phyloP scores from a whole-genome alignment of 1,284 basidiomycete species.

The Meripilus lineatus region DNA sequence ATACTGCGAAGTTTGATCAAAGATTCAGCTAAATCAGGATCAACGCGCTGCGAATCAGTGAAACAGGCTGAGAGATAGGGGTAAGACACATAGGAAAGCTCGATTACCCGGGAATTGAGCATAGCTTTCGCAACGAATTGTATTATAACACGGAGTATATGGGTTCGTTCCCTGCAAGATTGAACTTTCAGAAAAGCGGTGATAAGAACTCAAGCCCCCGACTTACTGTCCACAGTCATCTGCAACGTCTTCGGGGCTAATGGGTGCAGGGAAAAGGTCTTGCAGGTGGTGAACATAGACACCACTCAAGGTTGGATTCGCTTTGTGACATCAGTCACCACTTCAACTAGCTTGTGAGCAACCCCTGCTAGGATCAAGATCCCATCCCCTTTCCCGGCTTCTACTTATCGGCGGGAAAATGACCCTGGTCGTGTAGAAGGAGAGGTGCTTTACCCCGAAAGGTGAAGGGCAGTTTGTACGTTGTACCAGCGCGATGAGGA shows the following conservation, averaged over 20 bases:
- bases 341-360: conserved; percentile 31
- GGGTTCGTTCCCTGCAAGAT: conserved; percentile 60
- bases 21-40: conserved; percentile 81
- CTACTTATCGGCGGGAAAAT: too few relatives aligned
- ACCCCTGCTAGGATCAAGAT: conserved; percentile 38
- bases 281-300: conserved; percentile 75
- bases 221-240: conserved; percentile 71
- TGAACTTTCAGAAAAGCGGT: conserved; percentile 5
- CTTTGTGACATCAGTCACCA: conserved; percentile 93
- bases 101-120: conserved; percentile 96
- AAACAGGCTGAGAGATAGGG: too few relatives aligned
- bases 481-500: conserved; percentile 24
- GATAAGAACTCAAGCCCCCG: background rate
- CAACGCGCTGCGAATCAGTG: conserved; percentile 69
- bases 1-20: conserved; percentile 74
- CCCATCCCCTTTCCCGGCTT: conserved; percentile 33
- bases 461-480: conserved; percentile 1
- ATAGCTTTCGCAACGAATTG: conserved; percentile 98
- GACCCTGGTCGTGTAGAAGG: conserved; percentile 68
- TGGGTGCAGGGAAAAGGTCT: conserved; percentile 89
- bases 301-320: conserved; percentile 60
- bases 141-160: conserved; percentile 87
- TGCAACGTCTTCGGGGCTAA: conserved; percentile 57
- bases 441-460: conserved; percentile 43
- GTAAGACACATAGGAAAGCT: conserved; percentile 92